Evolutionary conservation across 768 basidiomycete genomes (phyloP).

Genomic region (Lactarius evosmus): DNA sequence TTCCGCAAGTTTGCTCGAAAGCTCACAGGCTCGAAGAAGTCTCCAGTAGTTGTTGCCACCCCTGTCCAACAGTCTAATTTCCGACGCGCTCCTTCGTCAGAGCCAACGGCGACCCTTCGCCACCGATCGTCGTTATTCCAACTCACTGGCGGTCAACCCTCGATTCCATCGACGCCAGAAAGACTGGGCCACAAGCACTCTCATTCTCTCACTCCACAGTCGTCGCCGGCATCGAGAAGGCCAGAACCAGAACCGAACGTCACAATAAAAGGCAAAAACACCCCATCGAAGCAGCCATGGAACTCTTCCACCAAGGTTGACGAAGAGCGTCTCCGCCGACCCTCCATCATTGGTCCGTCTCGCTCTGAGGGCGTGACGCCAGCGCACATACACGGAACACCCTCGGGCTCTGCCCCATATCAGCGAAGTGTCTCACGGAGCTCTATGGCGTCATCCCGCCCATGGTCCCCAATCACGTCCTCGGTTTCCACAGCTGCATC

Average conservation of each 20-base stretch:
- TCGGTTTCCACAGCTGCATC: constrained; percentile 30
- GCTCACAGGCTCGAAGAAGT: constrained; percentile 49
- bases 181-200: constrained; percentile 64
- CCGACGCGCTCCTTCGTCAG: constrained; percentile 49
- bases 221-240: constrained; percentile 50
- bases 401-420: constrained; percentile 18
- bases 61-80: constrained; percentile 48
- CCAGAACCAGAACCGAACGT: constrained; percentile 37
- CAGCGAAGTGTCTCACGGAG: constrained; percentile 26
- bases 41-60: constrained; percentile 36
- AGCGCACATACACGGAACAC: constrained; percentile 6
- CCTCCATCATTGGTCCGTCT: constrained; percentile 40
- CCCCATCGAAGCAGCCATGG: constrained; percentile 47
- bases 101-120: constrained; percentile 50
- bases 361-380: constrained; percentile 15
- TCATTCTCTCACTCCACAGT: constrained; percentile 68
- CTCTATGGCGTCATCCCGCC: constrained; percentile 29
- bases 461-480: constrained; percentile 27
- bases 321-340: constrained; percentile 51
- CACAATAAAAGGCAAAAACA: constrained; percentile 39
- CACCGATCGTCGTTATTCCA: constrained; percentile 65
- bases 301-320: constrained; percentile 80
- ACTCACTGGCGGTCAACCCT: constrained; percentile 41
- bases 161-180: constrained; percentile 52
- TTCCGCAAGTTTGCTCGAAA: constrained; percentile 74